phyloP scores from a whole-genome alignment of 805 yeast genomes.

The Myxozyma geophila region DNA sequence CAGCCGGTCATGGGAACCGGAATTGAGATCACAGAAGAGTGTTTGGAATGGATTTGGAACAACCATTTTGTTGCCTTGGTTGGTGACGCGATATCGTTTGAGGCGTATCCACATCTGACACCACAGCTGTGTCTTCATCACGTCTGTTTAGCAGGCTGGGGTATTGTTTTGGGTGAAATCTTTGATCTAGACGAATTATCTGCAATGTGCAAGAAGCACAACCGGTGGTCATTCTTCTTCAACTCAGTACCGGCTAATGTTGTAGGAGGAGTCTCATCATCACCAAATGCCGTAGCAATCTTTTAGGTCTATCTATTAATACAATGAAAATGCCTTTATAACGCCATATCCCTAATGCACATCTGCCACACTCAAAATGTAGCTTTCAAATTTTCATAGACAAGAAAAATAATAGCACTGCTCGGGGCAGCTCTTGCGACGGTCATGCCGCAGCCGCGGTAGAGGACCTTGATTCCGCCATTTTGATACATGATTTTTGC shows the following conservation, averaged over 20 bases:
- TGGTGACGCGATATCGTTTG: constrained; percentile 40
- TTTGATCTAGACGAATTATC: constrained; percentile 42
- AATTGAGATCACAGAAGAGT: constrained; percentile 38
- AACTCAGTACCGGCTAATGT: constrained; percentile 43
- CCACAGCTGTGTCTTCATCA: constrained; percentile 37
- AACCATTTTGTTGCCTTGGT: constrained; percentile 41
- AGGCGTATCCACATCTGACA: constrained; percentile 34
- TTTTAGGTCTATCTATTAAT: constrained; percentile 1
- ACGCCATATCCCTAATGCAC: background rate
- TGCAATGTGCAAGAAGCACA: constrained; percentile 37
- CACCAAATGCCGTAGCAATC: constrained; percentile 47
- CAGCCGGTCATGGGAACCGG: constrained; percentile 30
- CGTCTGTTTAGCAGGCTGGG: constrained; percentile 42
- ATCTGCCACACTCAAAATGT: constrained; percentile 43
- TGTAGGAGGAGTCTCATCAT: constrained; percentile 44
- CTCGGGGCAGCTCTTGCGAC: constrained; percentile 84
- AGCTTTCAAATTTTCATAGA: constrained; percentile 57
- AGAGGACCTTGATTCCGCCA: constrained; percentile 73
- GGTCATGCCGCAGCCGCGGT: constrained; percentile 85
- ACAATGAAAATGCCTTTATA: background rate
- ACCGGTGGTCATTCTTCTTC: constrained; percentile 42
- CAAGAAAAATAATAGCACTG: constrained; percentile 81
- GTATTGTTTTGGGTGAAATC: constrained; percentile 44
- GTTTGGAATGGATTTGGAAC: constrained; percentile 40
- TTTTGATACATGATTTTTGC: constrained; percentile 49